Evolutionary conservation across 768 basidiomycete species (phyloP).

Genomic region (Cubamyces lactineus): DNA sequence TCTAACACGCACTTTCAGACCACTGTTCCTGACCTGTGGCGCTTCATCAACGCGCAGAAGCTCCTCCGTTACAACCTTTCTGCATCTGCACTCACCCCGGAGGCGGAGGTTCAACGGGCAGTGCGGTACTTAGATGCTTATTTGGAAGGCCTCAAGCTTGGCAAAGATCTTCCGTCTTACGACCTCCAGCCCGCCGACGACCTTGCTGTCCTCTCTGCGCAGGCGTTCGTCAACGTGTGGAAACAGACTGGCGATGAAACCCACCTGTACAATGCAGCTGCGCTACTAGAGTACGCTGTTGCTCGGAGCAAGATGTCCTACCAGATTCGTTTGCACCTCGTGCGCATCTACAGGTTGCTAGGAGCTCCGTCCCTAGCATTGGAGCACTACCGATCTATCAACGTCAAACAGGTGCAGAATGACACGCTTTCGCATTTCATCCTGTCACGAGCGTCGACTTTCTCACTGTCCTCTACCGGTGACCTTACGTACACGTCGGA

Average conservation of each 20-base stretch:
- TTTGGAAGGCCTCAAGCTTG: constrained; percentile 66
- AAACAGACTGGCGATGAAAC: constrained; percentile 53
- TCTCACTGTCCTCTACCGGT: constrained; percentile 75
- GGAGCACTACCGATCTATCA: constrained; percentile 78
- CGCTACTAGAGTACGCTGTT: constrained; percentile 72
- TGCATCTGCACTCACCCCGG: constrained; percentile 52
- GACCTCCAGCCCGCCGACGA: constrained; percentile 92
- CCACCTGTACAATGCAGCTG: constrained; percentile 64
- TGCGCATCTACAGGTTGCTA: constrained; percentile 81
- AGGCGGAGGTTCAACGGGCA: constrained; percentile 58
- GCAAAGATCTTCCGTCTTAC: constrained; percentile 63
- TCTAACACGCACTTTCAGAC: constrained; percentile 40
- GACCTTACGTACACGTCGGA: constrained; percentile 78
- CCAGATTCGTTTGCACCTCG: constrained; percentile 72
- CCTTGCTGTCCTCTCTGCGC: constrained; percentile 73
- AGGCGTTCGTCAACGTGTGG: constrained; percentile 69
- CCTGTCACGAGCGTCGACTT: constrained; percentile 75
- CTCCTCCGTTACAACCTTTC: constrained; percentile 64
- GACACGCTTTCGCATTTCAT: constrained; percentile 89
- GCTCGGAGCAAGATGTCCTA: constrained; percentile 79
- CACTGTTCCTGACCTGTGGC: constrained; percentile 57
- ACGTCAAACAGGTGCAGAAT: constrained; percentile 83
- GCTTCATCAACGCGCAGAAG: constrained; percentile 76
- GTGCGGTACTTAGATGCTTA: constrained; percentile 62
- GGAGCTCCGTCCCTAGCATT: constrained; percentile 74